phyloP scores from a whole-genome alignment of 202 grass and related monocot species.

The Miscanthus sacchariflorus region DNA sequence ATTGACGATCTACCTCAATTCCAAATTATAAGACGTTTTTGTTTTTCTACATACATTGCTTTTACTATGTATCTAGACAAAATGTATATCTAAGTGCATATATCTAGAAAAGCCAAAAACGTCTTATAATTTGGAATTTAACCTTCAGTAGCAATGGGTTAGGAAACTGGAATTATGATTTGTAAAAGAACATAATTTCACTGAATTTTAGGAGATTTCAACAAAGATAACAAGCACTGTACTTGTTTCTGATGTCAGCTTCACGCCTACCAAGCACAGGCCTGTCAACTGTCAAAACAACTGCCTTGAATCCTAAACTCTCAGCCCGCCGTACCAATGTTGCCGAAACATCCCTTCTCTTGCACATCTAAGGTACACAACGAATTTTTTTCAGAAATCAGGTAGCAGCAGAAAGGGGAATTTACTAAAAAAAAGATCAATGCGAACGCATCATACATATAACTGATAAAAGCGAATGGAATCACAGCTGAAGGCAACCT shows the following conservation, averaged over 20 bases:
- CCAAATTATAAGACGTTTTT: no score
- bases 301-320: slow-evolving; percentile 75
- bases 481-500: slow-evolving; percentile 74
- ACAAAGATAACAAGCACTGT: neutral
- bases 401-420: neutral
- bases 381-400: slow-evolving; percentile 3
- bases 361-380: slow-evolving; percentile 57
- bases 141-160: neutral
- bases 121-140: neutral
- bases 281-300: slow-evolving; percentile 91
- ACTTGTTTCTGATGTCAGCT: slow-evolving; percentile 93
- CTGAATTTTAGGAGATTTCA: neutral
- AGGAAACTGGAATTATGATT: neutral
- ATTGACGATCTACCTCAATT: neutral
- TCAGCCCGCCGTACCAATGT: slow-evolving; percentile 71
- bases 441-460: slow-evolving; percentile 62
- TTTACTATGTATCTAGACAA: no score
- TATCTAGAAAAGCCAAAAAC: no score
- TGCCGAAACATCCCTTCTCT: slow-evolving; percentile 72
- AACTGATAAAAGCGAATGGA: slow-evolving; percentile 90
- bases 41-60: no score
- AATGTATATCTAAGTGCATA: no score
- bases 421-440: slow-evolving; percentile 1
- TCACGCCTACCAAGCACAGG: slow-evolving; percentile 79
- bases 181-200: neutral